Percentiles rank a stretch among this genome's conserved stretches.
Conservation (phyloP, 495 filamentous ascomycete species). For the Lepidopterella palustris region DNA sequence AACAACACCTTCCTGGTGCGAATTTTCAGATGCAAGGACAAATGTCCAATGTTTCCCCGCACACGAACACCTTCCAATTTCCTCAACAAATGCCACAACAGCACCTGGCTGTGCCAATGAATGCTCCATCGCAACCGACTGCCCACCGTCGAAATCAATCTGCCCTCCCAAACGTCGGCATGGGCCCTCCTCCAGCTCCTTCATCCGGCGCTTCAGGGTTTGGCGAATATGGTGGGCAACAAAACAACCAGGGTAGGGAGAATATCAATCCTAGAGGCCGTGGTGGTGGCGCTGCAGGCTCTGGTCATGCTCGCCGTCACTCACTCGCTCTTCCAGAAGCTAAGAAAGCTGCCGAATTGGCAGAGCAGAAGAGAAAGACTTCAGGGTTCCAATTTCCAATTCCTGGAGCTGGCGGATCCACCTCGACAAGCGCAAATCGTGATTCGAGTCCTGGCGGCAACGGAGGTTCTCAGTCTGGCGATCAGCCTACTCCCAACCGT, state of each 20-base stretch:
- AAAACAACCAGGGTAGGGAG: conserved; percentile 57
- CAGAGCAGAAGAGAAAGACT: conserved; percentile 92
- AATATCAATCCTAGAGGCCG: conserved; percentile 66
- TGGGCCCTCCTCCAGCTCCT: conserved; percentile 92
- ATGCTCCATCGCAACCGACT: conserved; percentile 66
- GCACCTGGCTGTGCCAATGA: conserved; percentile 63
- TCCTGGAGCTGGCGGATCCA: conserved; percentile 54
- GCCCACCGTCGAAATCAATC: conserved; percentile 98
- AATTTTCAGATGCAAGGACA: conserved; percentile 63
- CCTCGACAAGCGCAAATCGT: conserved; percentile 40
- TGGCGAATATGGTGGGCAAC: conserved; percentile 62
- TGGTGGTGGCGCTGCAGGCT: conserved; percentile 56
- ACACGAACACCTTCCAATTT: conserved; percentile 82
- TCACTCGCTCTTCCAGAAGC: conserved; percentile 92
- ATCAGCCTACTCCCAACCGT: conserved; percentile 10
- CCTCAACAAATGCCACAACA: conserved; percentile 68
- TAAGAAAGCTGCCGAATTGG: conserved; percentile 93
- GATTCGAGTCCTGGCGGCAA: conserved; percentile 43
- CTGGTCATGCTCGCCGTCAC: conserved; percentile 88
- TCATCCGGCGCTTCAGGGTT: conserved; percentile 94
- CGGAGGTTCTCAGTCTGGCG: conserved; percentile 37
- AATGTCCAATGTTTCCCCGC: conserved; percentile 71
- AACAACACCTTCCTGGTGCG: conserved; percentile 64
- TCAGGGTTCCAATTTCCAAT: conserved; percentile 92
- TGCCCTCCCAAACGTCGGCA: conserved; percentile 84